These are phyloP conservation scores for Psidium friedrichsthalianum DNA, from an alignment of 345 rosid genomes.

Conservation along the genomic window DNA sequence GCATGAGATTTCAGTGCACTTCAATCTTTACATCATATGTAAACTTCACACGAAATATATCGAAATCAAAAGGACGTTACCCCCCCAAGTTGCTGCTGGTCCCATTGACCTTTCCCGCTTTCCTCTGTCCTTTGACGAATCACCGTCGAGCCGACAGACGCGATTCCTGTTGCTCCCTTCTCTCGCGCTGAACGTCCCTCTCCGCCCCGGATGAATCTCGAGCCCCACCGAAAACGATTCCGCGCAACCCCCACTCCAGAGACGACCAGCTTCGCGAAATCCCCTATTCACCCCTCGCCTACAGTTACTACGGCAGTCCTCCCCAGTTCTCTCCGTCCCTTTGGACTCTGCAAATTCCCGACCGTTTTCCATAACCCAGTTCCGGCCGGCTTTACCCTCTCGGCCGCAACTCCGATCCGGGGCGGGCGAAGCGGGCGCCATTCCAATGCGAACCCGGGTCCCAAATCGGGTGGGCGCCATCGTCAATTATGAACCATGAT, in stretches of 20 bases:
- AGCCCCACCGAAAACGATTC: neutral
- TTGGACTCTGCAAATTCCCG: neutral
- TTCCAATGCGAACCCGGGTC: neutral
- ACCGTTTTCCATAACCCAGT: neutral
- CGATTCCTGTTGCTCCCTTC: neutral
- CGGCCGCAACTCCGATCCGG: neutral
- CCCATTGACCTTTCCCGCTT: neutral
- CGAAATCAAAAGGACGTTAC: neutral
- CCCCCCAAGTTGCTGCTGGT: neutral
- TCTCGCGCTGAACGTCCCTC: neutral
- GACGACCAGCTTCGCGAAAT: neutral
- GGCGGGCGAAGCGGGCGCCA: neutral
- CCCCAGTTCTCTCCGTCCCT: neutral
- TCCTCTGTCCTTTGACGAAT: neutral
- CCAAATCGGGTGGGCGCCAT: neutral
- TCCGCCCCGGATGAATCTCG: neutral
- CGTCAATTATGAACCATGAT: neutral
- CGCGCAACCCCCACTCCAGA: neutral
- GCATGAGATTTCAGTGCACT: neutral
- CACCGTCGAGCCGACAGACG: neutral
- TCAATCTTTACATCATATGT: neutral
- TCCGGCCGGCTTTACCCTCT: neutral
- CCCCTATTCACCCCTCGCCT: neutral
- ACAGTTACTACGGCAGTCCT: neutral
- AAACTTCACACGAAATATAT: neutral